Conservation (phyloP, 495 filamentous ascomycete genomes). For the Xanthoparmelia taractica region DNA sequence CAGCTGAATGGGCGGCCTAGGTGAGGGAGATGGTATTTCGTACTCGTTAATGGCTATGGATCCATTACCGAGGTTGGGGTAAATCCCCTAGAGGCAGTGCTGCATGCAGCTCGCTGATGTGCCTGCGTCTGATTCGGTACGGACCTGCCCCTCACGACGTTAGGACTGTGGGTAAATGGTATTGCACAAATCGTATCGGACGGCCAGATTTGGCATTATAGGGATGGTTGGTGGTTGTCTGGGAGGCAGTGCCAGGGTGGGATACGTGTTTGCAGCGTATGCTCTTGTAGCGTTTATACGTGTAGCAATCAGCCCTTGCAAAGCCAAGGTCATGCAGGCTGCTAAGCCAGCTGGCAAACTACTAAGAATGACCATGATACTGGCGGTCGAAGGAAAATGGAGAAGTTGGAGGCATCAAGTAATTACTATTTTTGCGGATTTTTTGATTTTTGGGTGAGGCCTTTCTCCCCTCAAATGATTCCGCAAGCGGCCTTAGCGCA, state of each 20-base stretch:
- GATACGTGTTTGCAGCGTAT: neutral
- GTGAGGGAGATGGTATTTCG: neutral
- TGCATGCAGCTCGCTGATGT: conserved; percentile 16
- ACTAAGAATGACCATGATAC: no score
- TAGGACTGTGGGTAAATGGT: conserved; percentile 1
- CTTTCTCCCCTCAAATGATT: conserved; percentile 6
- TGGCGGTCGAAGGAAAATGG: neutral
- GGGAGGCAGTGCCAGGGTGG: neutral
- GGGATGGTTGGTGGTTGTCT: neutral
- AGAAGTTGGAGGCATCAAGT: neutral
- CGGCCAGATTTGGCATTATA: neutral
- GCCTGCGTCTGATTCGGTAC: conserved; percentile 15
- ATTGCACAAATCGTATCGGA: no score
- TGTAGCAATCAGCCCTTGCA: neutral
- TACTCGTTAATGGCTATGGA: neutral
- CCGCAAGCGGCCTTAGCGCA: neutral
- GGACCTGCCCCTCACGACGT: conserved; percentile 6
- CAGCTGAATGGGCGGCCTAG: neutral
- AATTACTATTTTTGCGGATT: neutral
- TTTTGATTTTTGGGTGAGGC: neutral
- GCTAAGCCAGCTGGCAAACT: neutral
- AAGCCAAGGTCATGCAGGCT: neutral
- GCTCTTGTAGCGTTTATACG: neutral
- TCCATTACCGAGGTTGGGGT: conserved; percentile 7
- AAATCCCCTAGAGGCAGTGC: conserved; percentile 10